Percentiles rank a stretch among this genome's conserved stretches.
Evolutionary conservation across 306 rosid species (phyloP).

Genomic region (Trifolium pratense): DNA sequence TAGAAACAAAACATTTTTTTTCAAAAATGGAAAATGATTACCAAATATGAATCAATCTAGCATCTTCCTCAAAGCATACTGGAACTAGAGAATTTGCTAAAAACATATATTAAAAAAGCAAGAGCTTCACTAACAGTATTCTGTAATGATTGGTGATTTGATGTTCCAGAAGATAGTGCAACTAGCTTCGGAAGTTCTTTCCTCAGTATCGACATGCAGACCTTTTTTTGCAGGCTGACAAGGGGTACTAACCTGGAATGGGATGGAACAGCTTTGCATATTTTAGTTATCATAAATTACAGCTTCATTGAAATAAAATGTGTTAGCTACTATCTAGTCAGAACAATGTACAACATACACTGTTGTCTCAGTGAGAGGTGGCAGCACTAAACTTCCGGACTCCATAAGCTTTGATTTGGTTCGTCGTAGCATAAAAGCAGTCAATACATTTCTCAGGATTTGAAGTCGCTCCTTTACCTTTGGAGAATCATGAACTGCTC

Average conservation of each 20-base stretch:
- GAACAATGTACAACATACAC: conserved; percentile 60
- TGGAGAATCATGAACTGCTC: conserved; percentile 59
- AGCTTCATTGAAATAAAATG: conserved; percentile 1
- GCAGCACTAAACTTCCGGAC: conserved; percentile 76
- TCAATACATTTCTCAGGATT: conserved; percentile 66
- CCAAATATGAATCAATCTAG: conserved; percentile 32
- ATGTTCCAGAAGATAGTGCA: conserved; percentile 70
- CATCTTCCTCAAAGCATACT: conserved; percentile 33
- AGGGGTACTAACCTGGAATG: conserved; percentile 75
- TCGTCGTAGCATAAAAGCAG: conserved; percentile 87
- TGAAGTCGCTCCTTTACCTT: conserved; percentile 59
- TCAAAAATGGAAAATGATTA: not conserved
- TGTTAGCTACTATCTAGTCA: not conserved
- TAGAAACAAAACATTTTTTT: conserved; percentile 9
- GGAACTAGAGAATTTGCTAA: conserved; percentile 34
- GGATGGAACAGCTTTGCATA: conserved; percentile 33
- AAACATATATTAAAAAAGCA: not conserved
- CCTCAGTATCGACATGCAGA: conserved; percentile 84
- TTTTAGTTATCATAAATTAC: conserved; percentile 17
- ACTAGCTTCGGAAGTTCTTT: conserved; percentile 84
- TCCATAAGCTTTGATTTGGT: conserved; percentile 84
- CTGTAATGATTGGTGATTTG: conserved; percentile 82
- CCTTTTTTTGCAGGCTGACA: conserved; percentile 79
- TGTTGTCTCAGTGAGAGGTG: conserved; percentile 83
- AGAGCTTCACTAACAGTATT: conserved; percentile 68